Evolutionary conservation across 805 yeast species (phyloP), one percentile per base, ranked within the genome.

Genomic region (Metschnikowia anglica): DNA sequence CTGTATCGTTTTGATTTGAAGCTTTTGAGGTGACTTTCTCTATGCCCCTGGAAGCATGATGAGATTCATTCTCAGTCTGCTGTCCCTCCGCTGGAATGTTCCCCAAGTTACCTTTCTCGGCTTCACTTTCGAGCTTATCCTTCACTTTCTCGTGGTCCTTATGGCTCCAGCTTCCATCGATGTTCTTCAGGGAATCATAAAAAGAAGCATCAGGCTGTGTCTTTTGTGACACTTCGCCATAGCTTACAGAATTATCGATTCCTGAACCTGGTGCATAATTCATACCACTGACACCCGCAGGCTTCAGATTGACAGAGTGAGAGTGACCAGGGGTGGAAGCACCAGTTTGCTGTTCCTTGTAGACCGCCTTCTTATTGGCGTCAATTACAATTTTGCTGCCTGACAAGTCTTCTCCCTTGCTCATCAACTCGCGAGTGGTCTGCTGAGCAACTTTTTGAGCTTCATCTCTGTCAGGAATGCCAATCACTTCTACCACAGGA

Each of bases 341-440:
- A 23, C 18, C 25, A 13, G 16, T 19, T 15, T 26, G 34, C 5
- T 34, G 10, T n/a, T 36, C 13, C 41, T 41, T 62, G 51, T 59
- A 64, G 4, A 65, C 58, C 40, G 64, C 66, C 39, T 60, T 62
- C 13, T 65, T 64, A 24, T 59, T 56, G 37, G 70, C 61, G 35
- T 65, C 60, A 36, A 66, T 55, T 9, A 63, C 64, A 29, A 65
- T 48, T 49, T 62, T 66, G 12, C 68, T 67, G n/a, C 59, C 52
- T 9, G 56, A 31, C 39, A 65, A 57, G 39, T 64, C 69, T 24
- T 60, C 63, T 16, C 70, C 70, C 46, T 61, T 55, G 6, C 52
- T 54, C 30, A 58, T 48, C 36, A 66, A 54, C 33, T 59, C 62
- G 31, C 55, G 54, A 9, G 68, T 55, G 12, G 70, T 63, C 33